phyloP scores from a whole-genome alignment of 139 green algal species.

The Coelastrella sp. region DNA sequence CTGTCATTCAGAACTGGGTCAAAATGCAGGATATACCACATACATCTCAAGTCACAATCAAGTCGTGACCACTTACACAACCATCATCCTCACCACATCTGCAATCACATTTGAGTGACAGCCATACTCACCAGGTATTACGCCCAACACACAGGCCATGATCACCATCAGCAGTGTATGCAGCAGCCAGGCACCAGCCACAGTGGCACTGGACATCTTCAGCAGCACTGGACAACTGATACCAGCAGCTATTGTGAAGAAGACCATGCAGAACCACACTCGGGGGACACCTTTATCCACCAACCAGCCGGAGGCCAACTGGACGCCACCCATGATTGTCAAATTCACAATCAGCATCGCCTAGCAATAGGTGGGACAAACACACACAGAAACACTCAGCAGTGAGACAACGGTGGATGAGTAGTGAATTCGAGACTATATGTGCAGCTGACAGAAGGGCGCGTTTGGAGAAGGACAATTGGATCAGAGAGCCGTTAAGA shows the following conservation, averaged over 20 bases:
- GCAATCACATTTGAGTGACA: not conserved
- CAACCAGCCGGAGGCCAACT: conserved; percentile 13
- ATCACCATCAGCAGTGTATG: conserved; percentile 22
- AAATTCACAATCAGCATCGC: conserved; percentile 45
- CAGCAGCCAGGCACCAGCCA: conserved; percentile 36
- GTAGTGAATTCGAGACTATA: no score
- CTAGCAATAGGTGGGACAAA: no score
- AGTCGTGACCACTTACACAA: no score
- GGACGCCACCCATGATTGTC: not conserved
- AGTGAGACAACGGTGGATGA: not conserved
- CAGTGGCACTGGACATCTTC: not conserved
- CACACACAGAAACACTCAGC: no score
- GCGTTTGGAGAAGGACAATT: no score
- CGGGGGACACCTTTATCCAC: conserved; percentile 30
- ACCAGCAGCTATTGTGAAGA: conserved; percentile 7
- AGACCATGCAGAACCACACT: conserved; percentile 29
- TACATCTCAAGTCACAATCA: no score
- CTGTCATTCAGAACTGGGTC: not conserved
- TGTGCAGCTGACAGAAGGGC: no score
- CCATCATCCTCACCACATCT: no score
- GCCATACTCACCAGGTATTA: conserved; percentile 26
- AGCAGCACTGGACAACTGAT: conserved; percentile 16
- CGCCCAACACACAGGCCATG: conserved; percentile 18
- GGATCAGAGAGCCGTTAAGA: no score
- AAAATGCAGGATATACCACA: no score